Evolutionary conservation across 192 early-diverging fungal species (phyloP), one percentile per base, ranked within the genome.

Genomic region (Coemansia asiatica): DNA sequence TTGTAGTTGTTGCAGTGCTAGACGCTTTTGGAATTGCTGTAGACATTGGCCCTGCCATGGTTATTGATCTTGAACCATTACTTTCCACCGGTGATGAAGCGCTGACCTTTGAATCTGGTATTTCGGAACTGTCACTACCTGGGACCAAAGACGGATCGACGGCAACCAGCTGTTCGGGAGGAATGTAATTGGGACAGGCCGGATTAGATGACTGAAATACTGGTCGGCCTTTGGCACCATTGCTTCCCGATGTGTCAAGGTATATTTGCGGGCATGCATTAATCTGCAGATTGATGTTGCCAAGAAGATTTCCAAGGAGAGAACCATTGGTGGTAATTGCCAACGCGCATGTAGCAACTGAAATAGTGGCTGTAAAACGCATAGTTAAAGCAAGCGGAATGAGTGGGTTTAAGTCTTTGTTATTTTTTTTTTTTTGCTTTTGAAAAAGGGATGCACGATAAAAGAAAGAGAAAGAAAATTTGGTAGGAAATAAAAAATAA

Each of bases 161-260:
- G 19, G 47, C 35, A 19, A 27, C 13, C 27, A 7, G 19, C 36
- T 46, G 47, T 23, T 25, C 53, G 2, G 75, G 66, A 18, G 75
- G 69, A n/a, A 69, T 63, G 29, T 78, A 72, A 63, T 72, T 78
- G 19, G 70, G 70, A 25, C 75, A 78, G 8, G 70, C 75, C 2
- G 69, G 70, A 23, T 78, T 78, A 58, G 26, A 63, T 19, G 75
- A 72, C 40, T 78, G 75, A 4, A 55, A 46, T 31, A 49, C 56
- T 0, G 75, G 59, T 26, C 67, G 46, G 33, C 22, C 57, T 8
- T 35, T 28, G 2, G 15, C 21, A 8, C 29, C 35, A 21, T 47
- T 18, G 10, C 60, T 58, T 23, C 65, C 56, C 7, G 27, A 40
- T 3, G 47, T 48, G 6, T 38, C 33, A 21, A 72, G 21, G 2